Evolutionary conservation across 306 rosid species (phyloP), one percentile per base, ranked within the genome.

Genomic region (Lathyrus tuberosus): DNA sequence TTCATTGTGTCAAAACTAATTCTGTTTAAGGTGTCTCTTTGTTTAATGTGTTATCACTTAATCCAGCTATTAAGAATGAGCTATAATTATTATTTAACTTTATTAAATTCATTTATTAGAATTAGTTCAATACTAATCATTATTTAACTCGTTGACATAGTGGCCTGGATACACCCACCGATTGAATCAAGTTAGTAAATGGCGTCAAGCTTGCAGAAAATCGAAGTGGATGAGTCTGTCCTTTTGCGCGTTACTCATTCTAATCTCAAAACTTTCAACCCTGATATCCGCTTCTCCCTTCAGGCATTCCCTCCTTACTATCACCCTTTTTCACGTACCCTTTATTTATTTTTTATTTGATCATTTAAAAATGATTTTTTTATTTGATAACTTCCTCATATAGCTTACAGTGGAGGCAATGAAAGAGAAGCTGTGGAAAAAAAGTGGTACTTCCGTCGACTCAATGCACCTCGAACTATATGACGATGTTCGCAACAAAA

Each of bases 381-480:
- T 26, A 30, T 12, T 31, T 11, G 10, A 26, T 78, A 4, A 33
- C 17, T 66, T 66, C 60, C 20, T 67, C 9, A 41, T 5, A 42
- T 78, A 89, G 90, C 80, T 76, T 65, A 75, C 88, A 0, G 88
- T 90, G 72, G 98, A 88, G 76, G 75, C 82, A 9, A 85, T 86
- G 8, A 90, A 93, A 70, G 98, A 93, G 3, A 93, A 93, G 81
- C 82, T 93, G 1, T 88, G 96, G 91, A 85, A 72, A 61, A 93
- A 82, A 88, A 86, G 96, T 13, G 96, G 96, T 9, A 85, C 96
- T 41, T 82, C 91, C 2, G 90, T 90, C 5, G 75, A 82, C 63
- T 88, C 96, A 1, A 93, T 93, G 98, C 60, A 82, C 20, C 88
- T 90, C 2, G 82, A 85, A 69, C 93, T 93, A 49, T 88, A 79